Evolutionary conservation across 2,329 filamentous ascomycete species (phyloP).

Genomic region (Trichoderma afroharzianum): DNA sequence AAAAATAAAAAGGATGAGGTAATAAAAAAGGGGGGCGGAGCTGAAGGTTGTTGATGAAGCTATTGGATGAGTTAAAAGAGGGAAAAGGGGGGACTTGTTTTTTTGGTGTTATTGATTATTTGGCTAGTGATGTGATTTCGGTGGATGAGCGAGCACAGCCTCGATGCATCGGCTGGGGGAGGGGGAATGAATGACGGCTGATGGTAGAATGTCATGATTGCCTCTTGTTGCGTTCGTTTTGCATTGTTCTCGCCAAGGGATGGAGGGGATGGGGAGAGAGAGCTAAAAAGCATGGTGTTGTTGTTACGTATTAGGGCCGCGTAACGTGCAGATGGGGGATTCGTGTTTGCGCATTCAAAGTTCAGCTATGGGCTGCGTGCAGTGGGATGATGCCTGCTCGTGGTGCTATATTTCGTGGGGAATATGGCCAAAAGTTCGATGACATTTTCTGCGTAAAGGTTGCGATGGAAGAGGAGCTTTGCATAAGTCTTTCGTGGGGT

Average conservation of each 20-base stretch:
- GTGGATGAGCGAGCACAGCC: background rate
- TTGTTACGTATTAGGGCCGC: background rate
- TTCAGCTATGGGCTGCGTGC: background rate
- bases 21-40: background rate
- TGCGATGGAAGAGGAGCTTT: background rate
- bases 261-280: background rate
- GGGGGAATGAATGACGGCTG: background rate
- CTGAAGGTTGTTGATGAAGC: background rate
- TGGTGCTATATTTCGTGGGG: background rate
- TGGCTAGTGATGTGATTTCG: background rate
- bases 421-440: background rate
- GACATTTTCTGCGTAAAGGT: background rate
- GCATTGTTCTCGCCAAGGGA: background rate
- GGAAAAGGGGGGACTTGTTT: background rate
- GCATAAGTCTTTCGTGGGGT: background rate
- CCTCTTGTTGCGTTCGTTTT: background rate
- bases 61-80: background rate
- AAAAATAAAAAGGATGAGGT: background rate
- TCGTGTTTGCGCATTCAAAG: constrained; percentile 4
- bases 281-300: background rate
- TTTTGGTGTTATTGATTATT: background rate
- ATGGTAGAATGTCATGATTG: background rate
- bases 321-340: background rate
- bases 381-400: background rate
- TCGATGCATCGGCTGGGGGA: background rate